phyloP scores from a whole-genome alignment of 1,284 basidiomycete genomes.

The Cutaneotrichosporon sp. region DNA sequence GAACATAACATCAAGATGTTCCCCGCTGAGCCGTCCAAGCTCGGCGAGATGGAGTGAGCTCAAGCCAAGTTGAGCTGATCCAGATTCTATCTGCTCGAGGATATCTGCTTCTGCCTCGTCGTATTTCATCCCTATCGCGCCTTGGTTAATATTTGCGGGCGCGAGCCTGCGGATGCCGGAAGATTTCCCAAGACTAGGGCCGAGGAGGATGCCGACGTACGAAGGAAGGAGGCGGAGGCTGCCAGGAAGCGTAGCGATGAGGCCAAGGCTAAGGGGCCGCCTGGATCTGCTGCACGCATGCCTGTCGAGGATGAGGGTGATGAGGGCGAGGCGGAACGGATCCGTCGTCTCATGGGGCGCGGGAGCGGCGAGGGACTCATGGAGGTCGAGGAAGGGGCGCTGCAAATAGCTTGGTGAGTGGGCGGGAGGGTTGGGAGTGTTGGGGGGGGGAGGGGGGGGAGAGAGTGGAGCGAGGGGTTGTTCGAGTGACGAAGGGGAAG shows the following conservation, averaged over 20 bases:
- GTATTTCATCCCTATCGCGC: constrained; percentile 94
- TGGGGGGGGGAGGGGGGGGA: too few species aligned
- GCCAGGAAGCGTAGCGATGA: constrained; percentile 39
- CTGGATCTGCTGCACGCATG: not conserved
- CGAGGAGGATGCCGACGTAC: constrained; percentile 47
- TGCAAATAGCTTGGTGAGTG: constrained; percentile 57
- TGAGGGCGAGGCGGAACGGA: constrained; percentile 41
- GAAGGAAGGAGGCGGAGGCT: constrained; percentile 32
- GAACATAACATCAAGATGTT: constrained; percentile 72
- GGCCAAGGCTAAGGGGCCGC: constrained; percentile 13
- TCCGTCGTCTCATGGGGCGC: constrained; percentile 45
- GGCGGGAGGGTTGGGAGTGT: too few species aligned
- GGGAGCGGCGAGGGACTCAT: constrained; percentile 51
- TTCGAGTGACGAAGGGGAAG: not conserved
- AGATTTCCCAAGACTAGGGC: constrained; percentile 37
- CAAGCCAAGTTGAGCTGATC: not conserved
- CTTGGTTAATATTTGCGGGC: constrained; percentile 69
- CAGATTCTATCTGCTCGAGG: constrained; percentile 87
- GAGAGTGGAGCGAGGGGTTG: too few species aligned
- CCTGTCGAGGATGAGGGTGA: constrained; percentile 25
- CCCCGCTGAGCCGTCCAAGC: constrained; percentile 78
- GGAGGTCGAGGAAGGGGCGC: constrained; percentile 55
- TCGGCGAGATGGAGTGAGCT: constrained; percentile 85
- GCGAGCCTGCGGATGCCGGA: constrained; percentile 52
- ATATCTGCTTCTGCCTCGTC: constrained; percentile 90